Conservation (phyloP, 306 rosid species). For the Begonia loranthoides region DNA sequence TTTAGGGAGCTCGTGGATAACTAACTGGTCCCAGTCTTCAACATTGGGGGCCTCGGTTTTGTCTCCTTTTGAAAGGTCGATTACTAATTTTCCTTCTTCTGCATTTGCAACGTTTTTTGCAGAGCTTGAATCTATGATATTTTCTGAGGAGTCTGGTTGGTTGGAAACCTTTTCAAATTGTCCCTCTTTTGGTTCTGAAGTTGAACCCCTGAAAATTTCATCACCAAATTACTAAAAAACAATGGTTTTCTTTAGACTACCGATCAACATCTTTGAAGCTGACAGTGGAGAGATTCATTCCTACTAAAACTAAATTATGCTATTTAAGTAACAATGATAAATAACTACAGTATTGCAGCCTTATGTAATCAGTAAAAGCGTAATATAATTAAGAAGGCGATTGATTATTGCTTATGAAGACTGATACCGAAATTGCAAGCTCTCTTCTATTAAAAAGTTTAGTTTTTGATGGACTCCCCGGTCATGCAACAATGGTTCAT, state of each 20-base stretch:
- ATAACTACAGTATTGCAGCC: no score
- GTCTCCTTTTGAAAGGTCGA: conserved; percentile 18
- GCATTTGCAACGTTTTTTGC: background rate
- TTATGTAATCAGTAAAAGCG: no score
- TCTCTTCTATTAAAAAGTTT: conserved; percentile 51
- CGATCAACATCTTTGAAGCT: background rate
- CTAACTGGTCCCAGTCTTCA: conserved; percentile 72
- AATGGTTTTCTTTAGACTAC: conserved; percentile 5
- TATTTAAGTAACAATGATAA: no score
- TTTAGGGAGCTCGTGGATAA: conserved; percentile 39
- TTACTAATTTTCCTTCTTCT: background rate
- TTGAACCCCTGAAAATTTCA: conserved; percentile 31
- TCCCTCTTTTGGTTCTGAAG: conserved; percentile 24
- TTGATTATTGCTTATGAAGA: conserved; percentile 5
- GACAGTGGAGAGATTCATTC: no score
- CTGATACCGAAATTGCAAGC: conserved; percentile 41
- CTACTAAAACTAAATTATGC: no score
- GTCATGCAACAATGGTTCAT: conserved; percentile 63
- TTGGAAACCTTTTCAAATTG: conserved; percentile 23
- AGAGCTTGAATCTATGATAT: background rate
- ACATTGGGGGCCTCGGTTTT: conserved; percentile 30
- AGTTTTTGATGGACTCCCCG: conserved; percentile 68
- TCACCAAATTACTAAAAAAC: conserved; percentile 4
- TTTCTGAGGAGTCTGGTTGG: conserved; percentile 17
- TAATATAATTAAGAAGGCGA: background rate